Conservation (phyloP, 768 basidiomycete species). For the Phylloporus rhodoxanthus region DNA sequence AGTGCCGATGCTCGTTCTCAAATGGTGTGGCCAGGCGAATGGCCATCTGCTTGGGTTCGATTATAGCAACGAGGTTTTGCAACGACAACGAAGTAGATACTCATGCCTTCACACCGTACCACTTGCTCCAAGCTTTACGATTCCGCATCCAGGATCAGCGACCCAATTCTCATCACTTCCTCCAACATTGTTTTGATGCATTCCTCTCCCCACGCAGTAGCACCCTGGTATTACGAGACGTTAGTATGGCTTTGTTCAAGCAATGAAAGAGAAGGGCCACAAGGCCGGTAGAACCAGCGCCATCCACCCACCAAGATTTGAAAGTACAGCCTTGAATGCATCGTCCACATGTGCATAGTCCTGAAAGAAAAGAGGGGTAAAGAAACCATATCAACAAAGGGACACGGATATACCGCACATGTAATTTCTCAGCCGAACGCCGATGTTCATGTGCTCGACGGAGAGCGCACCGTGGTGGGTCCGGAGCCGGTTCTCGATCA, state of each 20-base stretch:
- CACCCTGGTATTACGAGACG: constrained; percentile 4
- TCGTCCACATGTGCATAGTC: constrained; percentile 15
- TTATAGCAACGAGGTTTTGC: no score
- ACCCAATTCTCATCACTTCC: constrained; percentile 13
- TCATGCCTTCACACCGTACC: background rate
- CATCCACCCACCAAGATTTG: constrained; percentile 8
- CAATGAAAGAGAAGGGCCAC: background rate
- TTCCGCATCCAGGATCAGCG: constrained; percentile 6
- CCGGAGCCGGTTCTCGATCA: constrained; percentile 9
- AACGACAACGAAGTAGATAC: no score
- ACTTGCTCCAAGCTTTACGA: background rate
- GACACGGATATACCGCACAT: constrained; percentile 2
- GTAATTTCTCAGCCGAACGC: constrained; percentile 4
- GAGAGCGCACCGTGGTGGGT: constrained; percentile 3
- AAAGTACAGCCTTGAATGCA: constrained; percentile 12
- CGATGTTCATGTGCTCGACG: constrained; percentile 4
- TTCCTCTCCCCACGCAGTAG: constrained; percentile 19
- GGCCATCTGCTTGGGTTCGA: no score
- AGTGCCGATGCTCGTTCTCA: no score
- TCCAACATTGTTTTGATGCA: constrained; percentile 11
- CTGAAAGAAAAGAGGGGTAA: background rate
- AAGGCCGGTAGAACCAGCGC: no score
- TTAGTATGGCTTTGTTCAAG: background rate
- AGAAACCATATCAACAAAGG: background rate
- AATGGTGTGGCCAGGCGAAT: no score